phyloP scores from a whole-genome alignment of 2,329 filamentous ascomycete genomes.

The Aphanoascus verrucosus region DNA sequence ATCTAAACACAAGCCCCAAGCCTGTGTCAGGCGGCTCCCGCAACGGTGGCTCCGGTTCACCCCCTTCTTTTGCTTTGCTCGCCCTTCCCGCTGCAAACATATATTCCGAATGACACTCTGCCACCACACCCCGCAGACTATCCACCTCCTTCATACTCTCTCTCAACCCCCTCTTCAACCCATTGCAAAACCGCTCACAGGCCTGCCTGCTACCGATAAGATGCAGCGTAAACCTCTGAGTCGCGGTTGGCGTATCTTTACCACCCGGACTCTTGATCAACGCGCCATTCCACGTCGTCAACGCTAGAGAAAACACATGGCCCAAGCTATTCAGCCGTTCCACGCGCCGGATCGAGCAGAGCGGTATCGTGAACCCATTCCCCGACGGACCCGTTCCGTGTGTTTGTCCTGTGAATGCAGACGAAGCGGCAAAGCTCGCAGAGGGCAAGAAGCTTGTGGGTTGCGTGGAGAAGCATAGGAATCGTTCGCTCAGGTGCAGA shows the following conservation, averaged over 20 bases:
- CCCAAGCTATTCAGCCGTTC: constrained; percentile 88
- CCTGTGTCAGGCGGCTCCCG: constrained; percentile 74
- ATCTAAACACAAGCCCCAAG: constrained; percentile 82
- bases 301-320: constrained; percentile 81
- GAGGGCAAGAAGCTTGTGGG: constrained; percentile 74
- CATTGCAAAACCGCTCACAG: constrained; percentile 94
- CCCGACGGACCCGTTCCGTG: constrained; percentile 85
- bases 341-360: constrained; percentile 83
- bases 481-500: constrained; percentile 86
- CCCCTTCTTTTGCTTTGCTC: constrained; percentile 37
- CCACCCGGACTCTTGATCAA: constrained; percentile 43
- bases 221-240: constrained; percentile 85
- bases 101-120: constrained; percentile 87
- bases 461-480: constrained; percentile 92
- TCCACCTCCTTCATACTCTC: constrained; percentile 80
- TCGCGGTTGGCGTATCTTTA: constrained; percentile 39
- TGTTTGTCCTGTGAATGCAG: constrained; percentile 81
- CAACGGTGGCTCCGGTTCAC: constrained; percentile 37
- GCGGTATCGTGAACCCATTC: constrained; percentile 88
- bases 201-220: constrained; percentile 77
- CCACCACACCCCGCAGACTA: constrained; percentile 67
- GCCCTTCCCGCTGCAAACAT: constrained; percentile 42
- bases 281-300: constrained; percentile 82
- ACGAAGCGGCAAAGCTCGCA: constrained; percentile 68
- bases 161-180: constrained; percentile 77